These are phyloP conservation scores for Colletotrichum cuscutae DNA, from an alignment of 2,329 filamentous ascomycete genomes.

Conservation along the genomic window DNA sequence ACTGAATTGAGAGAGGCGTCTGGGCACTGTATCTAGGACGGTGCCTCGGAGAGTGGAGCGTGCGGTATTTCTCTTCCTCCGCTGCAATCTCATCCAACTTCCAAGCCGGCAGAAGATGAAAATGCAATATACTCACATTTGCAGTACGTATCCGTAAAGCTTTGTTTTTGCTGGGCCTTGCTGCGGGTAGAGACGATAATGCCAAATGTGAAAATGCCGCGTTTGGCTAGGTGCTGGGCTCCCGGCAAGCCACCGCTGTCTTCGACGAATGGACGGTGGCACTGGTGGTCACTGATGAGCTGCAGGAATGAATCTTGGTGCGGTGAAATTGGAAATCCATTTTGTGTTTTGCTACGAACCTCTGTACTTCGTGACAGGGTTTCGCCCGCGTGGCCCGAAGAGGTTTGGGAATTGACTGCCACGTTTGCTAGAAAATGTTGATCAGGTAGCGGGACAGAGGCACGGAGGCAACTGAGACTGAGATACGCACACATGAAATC, in stretches of 20 bases:
- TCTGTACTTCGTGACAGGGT: no score
- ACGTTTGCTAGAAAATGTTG: not conserved
- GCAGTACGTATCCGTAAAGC: not conserved
- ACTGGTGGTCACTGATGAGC: not conserved
- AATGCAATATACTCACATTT: not conserved
- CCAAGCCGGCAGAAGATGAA: slow-evolving; percentile 1
- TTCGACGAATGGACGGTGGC: not conserved
- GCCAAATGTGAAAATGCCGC: slow-evolving; percentile 26
- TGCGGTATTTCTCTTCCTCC: slow-evolving; percentile 31
- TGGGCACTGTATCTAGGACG: slow-evolving; percentile 20
- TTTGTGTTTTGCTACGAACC: not conserved
- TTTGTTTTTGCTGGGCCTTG: slow-evolving; percentile 18
- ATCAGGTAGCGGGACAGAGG: not conserved
- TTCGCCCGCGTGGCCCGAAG: not conserved
- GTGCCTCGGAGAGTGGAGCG: slow-evolving; percentile 21
- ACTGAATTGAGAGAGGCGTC: not conserved
- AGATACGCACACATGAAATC: not conserved
- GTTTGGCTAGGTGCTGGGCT: slow-evolving; percentile 10
- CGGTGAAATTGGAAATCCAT: slow-evolving; percentile 3
- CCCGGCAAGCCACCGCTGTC: not conserved
- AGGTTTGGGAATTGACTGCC: slow-evolving; percentile 1
- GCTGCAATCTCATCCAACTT: slow-evolving; percentile 23
- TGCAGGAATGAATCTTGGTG: slow-evolving; percentile 5
- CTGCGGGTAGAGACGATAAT: slow-evolving; percentile 9
- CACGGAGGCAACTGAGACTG: no score